Evolutionary conservation across 129 eudicot genomes (phyloP).

Genomic region (Ambrosia artemisiifolia): DNA sequence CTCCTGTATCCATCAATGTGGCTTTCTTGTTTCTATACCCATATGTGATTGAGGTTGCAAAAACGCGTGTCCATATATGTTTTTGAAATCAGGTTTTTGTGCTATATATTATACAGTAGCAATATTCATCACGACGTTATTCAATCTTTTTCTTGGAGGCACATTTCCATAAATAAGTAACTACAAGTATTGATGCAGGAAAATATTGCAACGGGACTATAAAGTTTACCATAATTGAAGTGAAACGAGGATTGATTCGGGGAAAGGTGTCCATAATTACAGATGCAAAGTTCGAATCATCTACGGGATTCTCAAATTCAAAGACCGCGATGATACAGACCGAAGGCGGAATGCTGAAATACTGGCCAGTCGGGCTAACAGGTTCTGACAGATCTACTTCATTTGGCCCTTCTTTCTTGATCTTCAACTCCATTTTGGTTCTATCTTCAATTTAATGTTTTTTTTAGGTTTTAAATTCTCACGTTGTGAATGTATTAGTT

Average conservation of each 20-base stretch:
- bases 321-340: slow-evolving; percentile 39
- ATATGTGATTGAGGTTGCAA: too few relatives aligned
- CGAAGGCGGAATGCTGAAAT: slow-evolving; percentile 44
- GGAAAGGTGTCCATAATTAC: slow-evolving; percentile 33
- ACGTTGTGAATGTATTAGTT: too few relatives aligned
- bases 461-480: too few relatives aligned
- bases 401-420: background rate
- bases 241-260: slow-evolving; percentile 54
- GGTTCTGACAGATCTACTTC: slow-evolving; percentile 35
- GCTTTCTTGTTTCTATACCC: too few relatives aligned
- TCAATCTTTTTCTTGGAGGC: too few relatives aligned
- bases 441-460: background rate
- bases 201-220: background rate
- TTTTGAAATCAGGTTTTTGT: too few relatives aligned
- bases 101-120: too few relatives aligned
- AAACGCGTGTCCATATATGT: too few relatives aligned
- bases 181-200: too few relatives aligned
- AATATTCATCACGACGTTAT: too few relatives aligned
- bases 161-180: too few relatives aligned
- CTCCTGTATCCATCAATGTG: too few relatives aligned
- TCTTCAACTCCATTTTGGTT: slow-evolving; percentile 3
- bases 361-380: slow-evolving; percentile 59
- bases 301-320: slow-evolving; percentile 50
- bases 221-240: slow-evolving; percentile 40
- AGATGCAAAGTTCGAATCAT: slow-evolving; percentile 25